Percentiles rank a stretch among this genome's conserved stretches.
Conservation (phyloP, 2,329 filamentous ascomycete species). For the Aureobasidium sp. region DNA sequence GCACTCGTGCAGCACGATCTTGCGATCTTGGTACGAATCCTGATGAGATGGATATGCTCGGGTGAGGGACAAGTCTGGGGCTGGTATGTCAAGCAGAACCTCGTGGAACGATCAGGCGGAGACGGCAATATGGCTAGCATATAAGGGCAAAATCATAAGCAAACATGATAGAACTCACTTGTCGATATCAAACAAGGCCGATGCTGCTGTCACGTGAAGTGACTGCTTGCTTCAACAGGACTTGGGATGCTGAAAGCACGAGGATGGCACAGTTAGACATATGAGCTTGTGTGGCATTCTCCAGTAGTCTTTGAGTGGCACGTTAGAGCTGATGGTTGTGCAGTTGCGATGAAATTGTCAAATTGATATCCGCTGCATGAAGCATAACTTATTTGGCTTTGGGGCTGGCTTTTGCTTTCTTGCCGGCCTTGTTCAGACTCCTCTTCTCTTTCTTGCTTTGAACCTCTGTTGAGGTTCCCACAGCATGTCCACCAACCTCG, state of each 20-base stretch:
- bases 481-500: constrained; percentile 15
- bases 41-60: background rate
- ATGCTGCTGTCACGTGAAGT: background rate
- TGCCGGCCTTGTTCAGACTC: constrained; percentile 16
- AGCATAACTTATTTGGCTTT: constrained; percentile 13
- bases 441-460: constrained; percentile 26
- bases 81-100: background rate
- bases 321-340: background rate
- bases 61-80: background rate
- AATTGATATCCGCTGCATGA: constrained; percentile 10
- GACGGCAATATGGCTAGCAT: background rate
- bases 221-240: background rate
- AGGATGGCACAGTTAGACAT: background rate
- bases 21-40: background rate
- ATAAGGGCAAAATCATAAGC: background rate
- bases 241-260: background rate
- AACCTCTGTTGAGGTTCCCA: constrained; percentile 15
- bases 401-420: constrained; percentile 18
- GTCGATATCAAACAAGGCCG: background rate
- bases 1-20: background rate
- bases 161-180: background rate
- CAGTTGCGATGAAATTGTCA: background rate
- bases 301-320: background rate
- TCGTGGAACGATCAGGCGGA: background rate
- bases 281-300: no score